Evolutionary conservation across 78 protist genomes (phyloP), one percentile per base, ranked within the genome.

Genomic region (Chrysochromulina parva): DNA sequence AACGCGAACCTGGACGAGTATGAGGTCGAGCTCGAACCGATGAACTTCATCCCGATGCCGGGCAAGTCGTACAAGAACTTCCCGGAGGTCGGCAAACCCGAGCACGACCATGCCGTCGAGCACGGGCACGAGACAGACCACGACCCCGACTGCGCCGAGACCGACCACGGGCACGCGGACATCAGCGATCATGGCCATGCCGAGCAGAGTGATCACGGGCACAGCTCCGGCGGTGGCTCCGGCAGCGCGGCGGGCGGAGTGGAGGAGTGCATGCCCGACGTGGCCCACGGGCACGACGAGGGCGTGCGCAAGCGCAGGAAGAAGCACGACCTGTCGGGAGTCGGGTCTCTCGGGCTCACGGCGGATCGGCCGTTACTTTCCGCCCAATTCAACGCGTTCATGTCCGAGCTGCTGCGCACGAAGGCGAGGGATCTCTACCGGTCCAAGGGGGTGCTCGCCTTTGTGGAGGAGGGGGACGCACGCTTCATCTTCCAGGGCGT

Each of bases 371-470:
- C 82, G 82, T 73, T 86, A 19, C 38, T 14, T 13, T 48, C 57
- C 48, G 48, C 26, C 17, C 55, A 47, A 2, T 48, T 86, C 74
- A 59, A 86, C 54, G 14, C 16, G 17, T 86, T 50, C 59, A 59
- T 86, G 55, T 14, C 16, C 62, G 3, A 58, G 54, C 73, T 86
- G 50, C 26, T 86, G 52, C 90, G 48, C 17, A 6, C 1, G 26
- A 86, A 86, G 74, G 57, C n/a, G 54, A n/a, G 38, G 65, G 92
- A 90, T 66, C 82, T 90, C 10, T 90, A 74, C 76, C 88, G 92
- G 16, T 50, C 28, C 17, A 90, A 90, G 53, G 92, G 90, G 17
- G 92, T 90, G 14, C 88, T 90, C 57, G 22, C 47, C 14, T 22
- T 90, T 78, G 57, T 22, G 48, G 66, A 52, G 38, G 47, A 53